These are phyloP conservation scores for Abortiporus biennis DNA, from an alignment of 1,284 basidiomycete genomes.

Conservation along the genomic window DNA sequence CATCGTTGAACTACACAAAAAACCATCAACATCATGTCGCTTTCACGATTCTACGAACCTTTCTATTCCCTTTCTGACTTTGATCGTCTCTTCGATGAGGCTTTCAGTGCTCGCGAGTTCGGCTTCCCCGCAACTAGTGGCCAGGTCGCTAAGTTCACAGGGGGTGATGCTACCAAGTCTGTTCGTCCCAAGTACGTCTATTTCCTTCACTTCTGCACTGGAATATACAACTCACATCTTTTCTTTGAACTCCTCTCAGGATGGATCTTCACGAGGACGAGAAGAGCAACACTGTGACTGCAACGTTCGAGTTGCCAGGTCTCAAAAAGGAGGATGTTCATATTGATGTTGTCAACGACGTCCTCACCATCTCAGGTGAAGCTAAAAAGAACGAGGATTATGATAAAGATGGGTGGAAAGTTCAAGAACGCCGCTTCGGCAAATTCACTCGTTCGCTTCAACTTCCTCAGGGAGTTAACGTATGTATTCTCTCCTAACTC, in stretches of 20 bases:
- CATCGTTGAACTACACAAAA: too few relatives aligned
- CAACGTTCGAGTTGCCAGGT: too few relatives aligned
- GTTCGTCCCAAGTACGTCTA: too few relatives aligned
- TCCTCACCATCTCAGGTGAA: constrained; percentile 42
- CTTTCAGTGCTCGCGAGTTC: constrained; percentile 25
- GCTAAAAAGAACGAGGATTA: constrained; percentile 24
- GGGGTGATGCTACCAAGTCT: too few relatives aligned
- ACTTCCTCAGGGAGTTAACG: constrained; percentile 44
- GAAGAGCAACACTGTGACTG: constrained; percentile 33
- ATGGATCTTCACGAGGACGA: constrained; percentile 43
- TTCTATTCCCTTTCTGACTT: constrained; percentile 1
- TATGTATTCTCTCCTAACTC: too few relatives aligned
- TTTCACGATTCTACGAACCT: not conserved
- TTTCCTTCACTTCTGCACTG: too few relatives aligned
- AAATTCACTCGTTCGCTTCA: constrained; percentile 39
- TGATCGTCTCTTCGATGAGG: constrained; percentile 44
- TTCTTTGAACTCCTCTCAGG: too few relatives aligned
- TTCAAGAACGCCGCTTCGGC: constrained; percentile 45
- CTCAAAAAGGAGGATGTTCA: constrained; percentile 34
- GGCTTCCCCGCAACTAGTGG: too few relatives aligned
- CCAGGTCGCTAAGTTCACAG: too few relatives aligned
- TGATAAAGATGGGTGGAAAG: constrained; percentile 37
- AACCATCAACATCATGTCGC: too few relatives aligned
- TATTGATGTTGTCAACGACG: constrained; percentile 36
- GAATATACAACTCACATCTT: too few relatives aligned